Evolutionary conservation across 768 basidiomycete genomes (phyloP).

Genomic region (Arthromyces matolae): DNA sequence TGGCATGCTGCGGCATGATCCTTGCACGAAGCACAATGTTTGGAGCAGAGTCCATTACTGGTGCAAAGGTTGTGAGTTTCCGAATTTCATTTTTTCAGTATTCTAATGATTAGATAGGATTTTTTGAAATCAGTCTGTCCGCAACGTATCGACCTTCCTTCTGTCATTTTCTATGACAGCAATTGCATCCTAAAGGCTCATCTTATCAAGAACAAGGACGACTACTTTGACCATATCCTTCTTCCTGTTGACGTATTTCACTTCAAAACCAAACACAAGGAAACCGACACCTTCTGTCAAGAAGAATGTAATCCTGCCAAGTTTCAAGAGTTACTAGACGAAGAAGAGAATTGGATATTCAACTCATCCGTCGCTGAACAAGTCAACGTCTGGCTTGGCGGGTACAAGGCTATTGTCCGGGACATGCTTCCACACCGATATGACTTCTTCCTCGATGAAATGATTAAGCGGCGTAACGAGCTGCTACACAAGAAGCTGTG

Average conservation of each 20-base stretch:
- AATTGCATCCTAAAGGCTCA: conserved; percentile 20
- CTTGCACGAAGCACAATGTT: too few relatives aligned
- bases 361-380: conserved; percentile 40
- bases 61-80: too few relatives aligned
- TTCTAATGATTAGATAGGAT: too few relatives aligned
- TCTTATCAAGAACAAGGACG: conserved; percentile 3
- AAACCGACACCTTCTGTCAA: conserved; percentile 21
- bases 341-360: conserved; percentile 32
- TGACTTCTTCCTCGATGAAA: conserved; percentile 37
- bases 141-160: too few relatives aligned
- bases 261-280: conserved; percentile 31
- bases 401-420: conserved; percentile 29
- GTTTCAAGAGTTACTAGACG: conserved; percentile 31
- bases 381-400: conserved; percentile 40
- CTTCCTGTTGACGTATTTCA: conserved; percentile 36
- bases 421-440: conserved; percentile 31
- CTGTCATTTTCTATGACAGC: conserved; percentile 29
- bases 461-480: conserved; percentile 31
- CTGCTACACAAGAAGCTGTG: too few relatives aligned
- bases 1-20: too few relatives aligned
- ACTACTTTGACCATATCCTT: conserved; percentile 17
- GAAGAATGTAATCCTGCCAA: conserved; percentile 28
- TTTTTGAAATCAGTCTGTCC: too few relatives aligned
- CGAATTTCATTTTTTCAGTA: too few relatives aligned
- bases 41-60: too few relatives aligned